A percentile compares a stretch with the other conserved stretches of the same genome.
phyloP scores from a whole-genome alignment of 2,329 filamentous ascomycete species.

The Diaporthe sp. region DNA sequence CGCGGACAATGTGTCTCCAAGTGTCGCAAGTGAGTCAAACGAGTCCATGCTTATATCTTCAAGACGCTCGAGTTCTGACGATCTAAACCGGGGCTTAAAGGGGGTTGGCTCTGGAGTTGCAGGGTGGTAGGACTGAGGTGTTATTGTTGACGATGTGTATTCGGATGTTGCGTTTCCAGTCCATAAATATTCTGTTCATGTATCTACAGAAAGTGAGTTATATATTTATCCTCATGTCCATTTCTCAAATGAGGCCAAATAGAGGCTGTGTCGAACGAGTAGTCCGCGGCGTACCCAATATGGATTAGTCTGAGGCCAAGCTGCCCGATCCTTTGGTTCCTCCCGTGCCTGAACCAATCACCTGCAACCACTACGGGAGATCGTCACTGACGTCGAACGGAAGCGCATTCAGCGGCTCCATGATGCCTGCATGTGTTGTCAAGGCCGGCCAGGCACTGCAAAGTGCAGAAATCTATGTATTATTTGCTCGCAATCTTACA shows the following conservation, averaged over 20 bases:
- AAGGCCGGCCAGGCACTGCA: neutral
- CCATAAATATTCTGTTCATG: neutral
- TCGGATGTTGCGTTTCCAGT: neutral
- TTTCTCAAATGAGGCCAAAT: neutral
- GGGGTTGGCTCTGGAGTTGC: neutral
- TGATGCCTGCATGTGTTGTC: neutral
- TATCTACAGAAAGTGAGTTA: neutral
- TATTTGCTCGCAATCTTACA: neutral
- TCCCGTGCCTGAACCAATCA: neutral
- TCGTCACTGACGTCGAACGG: neutral
- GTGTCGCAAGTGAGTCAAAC: neutral
- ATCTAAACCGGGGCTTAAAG: neutral
- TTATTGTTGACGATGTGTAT: neutral
- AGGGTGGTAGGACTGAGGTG: neutral
- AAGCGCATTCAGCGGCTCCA: neutral
- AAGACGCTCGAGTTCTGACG: neutral
- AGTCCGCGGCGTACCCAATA: neutral
- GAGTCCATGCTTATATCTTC: conserved; percentile 17
- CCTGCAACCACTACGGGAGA: neutral
- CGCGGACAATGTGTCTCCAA: conserved; percentile 1
- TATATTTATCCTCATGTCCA: neutral
- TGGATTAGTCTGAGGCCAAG: conserved; percentile 7
- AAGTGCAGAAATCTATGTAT: neutral
- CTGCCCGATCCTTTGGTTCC: neutral
- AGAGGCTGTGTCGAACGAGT: neutral